Conservation (phyloP, 306 rosid genomes). For the Quercus mongolica region DNA sequence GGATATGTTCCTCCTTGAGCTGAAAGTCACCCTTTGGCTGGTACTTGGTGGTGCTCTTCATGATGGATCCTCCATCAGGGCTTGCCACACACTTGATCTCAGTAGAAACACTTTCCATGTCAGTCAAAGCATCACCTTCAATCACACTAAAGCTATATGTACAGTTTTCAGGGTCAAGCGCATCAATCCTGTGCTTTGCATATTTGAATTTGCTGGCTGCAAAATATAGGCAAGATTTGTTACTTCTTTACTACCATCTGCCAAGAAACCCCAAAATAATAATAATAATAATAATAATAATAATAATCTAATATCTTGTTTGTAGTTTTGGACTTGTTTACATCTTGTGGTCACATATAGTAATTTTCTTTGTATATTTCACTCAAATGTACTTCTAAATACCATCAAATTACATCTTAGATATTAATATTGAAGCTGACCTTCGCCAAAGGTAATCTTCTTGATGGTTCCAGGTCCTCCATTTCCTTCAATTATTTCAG, state of each 20-base stretch:
- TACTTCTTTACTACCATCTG: too few relatives aligned
- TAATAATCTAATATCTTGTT: too few relatives aligned
- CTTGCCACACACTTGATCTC: constrained; percentile 23
- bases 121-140: constrained; percentile 21
- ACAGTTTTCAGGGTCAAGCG: constrained; percentile 11
- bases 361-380: too few relatives aligned
- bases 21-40: constrained; percentile 6
- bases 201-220: background rate
- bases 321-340: too few relatives aligned
- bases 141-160: constrained; percentile 21
- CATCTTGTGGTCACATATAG: too few relatives aligned
- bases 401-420: too few relatives aligned
- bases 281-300: too few relatives aligned
- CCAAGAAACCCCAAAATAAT: too few relatives aligned
- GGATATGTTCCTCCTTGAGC: background rate
- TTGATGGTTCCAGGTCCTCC: constrained; percentile 44
- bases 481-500: constrained; percentile 35
- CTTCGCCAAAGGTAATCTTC: constrained; percentile 23
- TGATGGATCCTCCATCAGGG: constrained; percentile 28
- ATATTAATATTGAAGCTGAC: background rate
- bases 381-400: too few relatives aligned
- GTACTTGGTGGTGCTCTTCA: constrained; percentile 1
- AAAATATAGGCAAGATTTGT: background rate
- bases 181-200: constrained; percentile 16
- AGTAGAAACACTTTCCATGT: constrained; percentile 20